These are phyloP conservation scores for Torulaspora indica DNA, from an alignment of 805 yeast species.

Conservation along the genomic window DNA sequence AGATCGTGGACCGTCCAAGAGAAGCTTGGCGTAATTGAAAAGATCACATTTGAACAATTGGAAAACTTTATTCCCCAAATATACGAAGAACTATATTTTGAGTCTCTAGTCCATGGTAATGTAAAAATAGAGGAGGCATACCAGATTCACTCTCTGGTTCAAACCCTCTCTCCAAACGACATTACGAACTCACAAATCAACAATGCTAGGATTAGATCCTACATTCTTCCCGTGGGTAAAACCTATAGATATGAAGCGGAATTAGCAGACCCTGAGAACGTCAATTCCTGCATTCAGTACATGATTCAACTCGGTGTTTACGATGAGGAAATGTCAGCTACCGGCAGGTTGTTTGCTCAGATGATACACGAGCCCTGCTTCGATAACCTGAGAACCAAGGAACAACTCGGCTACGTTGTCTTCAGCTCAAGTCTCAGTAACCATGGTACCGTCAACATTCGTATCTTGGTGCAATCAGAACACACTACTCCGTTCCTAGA, in stretches of 20 bases:
- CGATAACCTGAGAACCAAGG: conserved; percentile 84
- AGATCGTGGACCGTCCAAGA: conserved; percentile 62
- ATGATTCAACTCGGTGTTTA: conserved; percentile 64
- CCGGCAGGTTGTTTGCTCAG: conserved; percentile 64
- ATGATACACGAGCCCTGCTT: conserved; percentile 84
- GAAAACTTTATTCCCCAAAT: conserved; percentile 48
- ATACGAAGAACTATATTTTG: conserved; percentile 57
- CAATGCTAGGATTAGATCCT: conserved; percentile 38
- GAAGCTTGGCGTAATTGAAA: conserved; percentile 47
- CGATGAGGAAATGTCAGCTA: conserved; percentile 40
- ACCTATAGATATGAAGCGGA: conserved; percentile 44
- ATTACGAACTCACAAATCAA: conserved; percentile 32
- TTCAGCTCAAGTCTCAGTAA: conserved; percentile 67
- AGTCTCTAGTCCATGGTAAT: conserved; percentile 77
- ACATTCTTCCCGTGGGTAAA: conserved; percentile 39
- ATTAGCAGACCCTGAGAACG: conserved; percentile 62
- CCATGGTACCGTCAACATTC: conserved; percentile 54
- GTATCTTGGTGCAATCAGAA: conserved; percentile 81
- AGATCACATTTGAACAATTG: conserved; percentile 48
- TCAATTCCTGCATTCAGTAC: conserved; percentile 81
- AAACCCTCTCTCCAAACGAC: conserved; percentile 43
- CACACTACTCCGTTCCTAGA: conserved; percentile 69
- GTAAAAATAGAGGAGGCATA: conserved; percentile 50
- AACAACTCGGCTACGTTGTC: conserved; percentile 92
- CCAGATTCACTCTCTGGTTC: conserved; percentile 43